These are phyloP conservation scores for Botrytis pseudocinerea DNA, from an alignment of 2,329 filamentous ascomycete genomes.

Conservation along the genomic window DNA sequence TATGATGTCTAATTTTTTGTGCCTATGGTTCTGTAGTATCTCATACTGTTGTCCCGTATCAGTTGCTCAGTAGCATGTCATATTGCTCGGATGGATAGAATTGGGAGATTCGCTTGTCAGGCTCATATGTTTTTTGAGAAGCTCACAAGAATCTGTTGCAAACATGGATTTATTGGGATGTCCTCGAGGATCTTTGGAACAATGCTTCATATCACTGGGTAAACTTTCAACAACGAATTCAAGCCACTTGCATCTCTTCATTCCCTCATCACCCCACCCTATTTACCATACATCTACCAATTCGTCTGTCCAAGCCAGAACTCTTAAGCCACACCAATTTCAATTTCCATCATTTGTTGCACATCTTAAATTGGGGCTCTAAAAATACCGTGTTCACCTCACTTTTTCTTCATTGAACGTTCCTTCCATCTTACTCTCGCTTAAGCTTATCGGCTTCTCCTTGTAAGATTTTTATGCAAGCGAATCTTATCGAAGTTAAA, in stretches of 20 bases:
- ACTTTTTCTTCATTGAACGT: not conserved
- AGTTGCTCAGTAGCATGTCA: not conserved
- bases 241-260: not conserved
- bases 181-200: not conserved
- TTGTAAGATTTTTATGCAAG: not conserved
- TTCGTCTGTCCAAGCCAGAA: not conserved
- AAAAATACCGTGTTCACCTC: not conserved
- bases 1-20: not conserved
- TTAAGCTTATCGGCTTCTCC: not conserved
- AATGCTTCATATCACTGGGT: not conserved
- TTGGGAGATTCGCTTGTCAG: not conserved
- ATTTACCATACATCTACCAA: not conserved
- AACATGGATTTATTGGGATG: not conserved
- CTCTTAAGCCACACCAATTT: not conserved
- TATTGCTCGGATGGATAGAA: not conserved
- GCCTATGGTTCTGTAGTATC: not conserved
- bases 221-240: not conserved
- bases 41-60: not conserved
- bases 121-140: not conserved
- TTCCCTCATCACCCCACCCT: not conserved
- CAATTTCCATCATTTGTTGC: not conserved
- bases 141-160: not conserved
- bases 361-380: constrained; percentile 9
- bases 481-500: not conserved
- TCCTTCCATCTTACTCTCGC: not conserved